Evolutionary conservation across 305 asterid genomes (phyloP).

Genomic region (Fraxinus ornus): DNA sequence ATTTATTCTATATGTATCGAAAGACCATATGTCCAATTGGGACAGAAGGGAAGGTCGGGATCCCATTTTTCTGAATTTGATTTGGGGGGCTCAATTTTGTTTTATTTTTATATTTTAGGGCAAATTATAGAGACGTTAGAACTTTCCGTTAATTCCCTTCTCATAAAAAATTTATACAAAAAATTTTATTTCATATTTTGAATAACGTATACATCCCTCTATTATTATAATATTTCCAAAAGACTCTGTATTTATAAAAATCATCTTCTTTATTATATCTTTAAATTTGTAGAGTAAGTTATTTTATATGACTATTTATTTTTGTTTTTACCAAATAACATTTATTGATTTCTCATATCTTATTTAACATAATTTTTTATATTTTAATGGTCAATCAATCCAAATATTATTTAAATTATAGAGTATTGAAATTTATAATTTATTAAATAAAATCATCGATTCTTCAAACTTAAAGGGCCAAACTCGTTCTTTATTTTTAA

Average conservation of each 20-base stretch:
- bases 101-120: not conserved
- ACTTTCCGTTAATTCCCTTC: not conserved
- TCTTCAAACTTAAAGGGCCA: not conserved
- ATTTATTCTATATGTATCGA: not conserved
- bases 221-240: not conserved
- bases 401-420: not conserved
- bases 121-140: not conserved
- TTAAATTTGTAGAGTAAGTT: not conserved
- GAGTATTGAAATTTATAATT: not conserved
- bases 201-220: not conserved
- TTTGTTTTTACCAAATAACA: not conserved
- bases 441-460: not conserved
- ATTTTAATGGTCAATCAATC: not conserved
- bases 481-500: too few species aligned
- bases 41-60: not conserved
- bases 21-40: not conserved
- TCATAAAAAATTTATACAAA: too few species aligned
- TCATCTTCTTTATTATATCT: not conserved
- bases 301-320: not conserved
- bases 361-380: not conserved
- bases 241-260: not conserved
- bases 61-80: not conserved
- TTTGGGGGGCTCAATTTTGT: not conserved
- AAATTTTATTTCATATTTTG: not conserved
- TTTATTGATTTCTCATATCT: not conserved